Conservation (phyloP, 805 yeast genomes). For the Hanseniaspora valbyensis region DNA sequence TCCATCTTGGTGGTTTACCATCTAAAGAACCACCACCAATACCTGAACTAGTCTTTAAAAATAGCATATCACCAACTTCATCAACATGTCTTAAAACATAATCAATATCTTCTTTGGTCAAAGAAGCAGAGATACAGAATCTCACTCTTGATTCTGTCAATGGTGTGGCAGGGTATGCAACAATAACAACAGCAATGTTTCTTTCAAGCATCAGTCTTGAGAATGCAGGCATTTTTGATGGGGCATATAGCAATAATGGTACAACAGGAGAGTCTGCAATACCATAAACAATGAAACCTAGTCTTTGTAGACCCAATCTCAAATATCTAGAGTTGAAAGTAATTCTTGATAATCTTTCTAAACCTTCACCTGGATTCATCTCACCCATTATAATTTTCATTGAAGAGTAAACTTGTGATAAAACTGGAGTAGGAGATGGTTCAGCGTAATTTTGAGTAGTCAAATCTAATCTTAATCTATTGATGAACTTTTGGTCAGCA, state of each 20-base stretch:
- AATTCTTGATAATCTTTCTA: conserved; percentile 78
- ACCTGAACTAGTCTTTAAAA: conserved; percentile 68
- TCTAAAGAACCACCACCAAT: conserved; percentile 51
- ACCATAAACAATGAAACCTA: conserved; percentile 91
- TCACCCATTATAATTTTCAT: conserved; percentile 70
- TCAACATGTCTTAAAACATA: conserved; percentile 56
- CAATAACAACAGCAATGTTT: conserved; percentile 88
- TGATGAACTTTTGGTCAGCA: conserved; percentile 57
- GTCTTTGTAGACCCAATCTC: conserved; percentile 76
- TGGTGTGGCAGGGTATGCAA: conserved; percentile 97
- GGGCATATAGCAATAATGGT: conserved; percentile 76
- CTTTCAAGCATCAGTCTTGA: conserved; percentile 68
- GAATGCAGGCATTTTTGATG: conserved; percentile 88
- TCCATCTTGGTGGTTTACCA: conserved; percentile 66
- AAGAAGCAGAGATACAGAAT: conserved; percentile 81
- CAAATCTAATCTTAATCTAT: conserved; percentile 60
- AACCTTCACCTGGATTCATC: conserved; percentile 84
- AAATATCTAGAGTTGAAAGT: conserved; percentile 93
- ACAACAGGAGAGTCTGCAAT: conserved; percentile 94
- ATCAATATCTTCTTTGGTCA: conserved; percentile 91
- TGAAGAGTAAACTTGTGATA: conserved; percentile 76
- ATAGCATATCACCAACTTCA: conserved; percentile 66
- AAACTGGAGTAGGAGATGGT: conserved; percentile 79
- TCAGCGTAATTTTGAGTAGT: conserved; percentile 72
- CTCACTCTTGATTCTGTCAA: conserved; percentile 80